Conservation (phyloP, 1,284 basidiomycete species). For the Heterobasidion occidentale region DNA sequence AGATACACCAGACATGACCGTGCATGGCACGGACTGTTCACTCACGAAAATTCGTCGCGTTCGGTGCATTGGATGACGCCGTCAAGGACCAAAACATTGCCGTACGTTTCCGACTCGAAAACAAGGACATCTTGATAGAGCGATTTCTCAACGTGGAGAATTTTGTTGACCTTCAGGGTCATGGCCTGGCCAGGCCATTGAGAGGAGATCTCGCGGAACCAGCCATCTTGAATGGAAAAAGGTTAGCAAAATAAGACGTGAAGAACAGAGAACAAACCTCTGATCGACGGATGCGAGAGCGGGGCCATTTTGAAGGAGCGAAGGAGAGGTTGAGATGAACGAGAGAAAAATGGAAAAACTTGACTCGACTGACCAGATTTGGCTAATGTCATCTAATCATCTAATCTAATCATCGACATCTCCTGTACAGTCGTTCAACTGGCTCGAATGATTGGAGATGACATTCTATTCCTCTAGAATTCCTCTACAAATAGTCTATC, state of each 20-base stretch:
- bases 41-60: constrained; percentile 95
- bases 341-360: not conserved
- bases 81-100: constrained; percentile 95
- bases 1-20: not conserved
- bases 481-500: too few relatives aligned
- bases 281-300: constrained; percentile 30
- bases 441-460: too few relatives aligned
- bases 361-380: not conserved
- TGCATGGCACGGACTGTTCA: constrained; percentile 14
- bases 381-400: too few relatives aligned
- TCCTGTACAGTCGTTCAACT: too few relatives aligned
- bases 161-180: constrained; percentile 92
- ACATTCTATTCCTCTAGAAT: too few relatives aligned
- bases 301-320: constrained; percentile 17
- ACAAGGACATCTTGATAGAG: constrained; percentile 95
- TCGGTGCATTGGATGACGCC: constrained; percentile 97
- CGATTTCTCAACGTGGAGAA: constrained; percentile 92
- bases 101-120: constrained; percentile 91
- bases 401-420: too few relatives aligned
- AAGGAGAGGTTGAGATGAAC: not conserved
- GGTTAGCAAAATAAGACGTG: not conserved
- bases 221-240: constrained; percentile 62
- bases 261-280: constrained; percentile 17
- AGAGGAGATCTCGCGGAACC: constrained; percentile 95
- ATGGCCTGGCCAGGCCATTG: constrained; percentile 98